Conservation (phyloP, 176 grass and related monocot genomes). For the Oryza meyeriana region DNA sequence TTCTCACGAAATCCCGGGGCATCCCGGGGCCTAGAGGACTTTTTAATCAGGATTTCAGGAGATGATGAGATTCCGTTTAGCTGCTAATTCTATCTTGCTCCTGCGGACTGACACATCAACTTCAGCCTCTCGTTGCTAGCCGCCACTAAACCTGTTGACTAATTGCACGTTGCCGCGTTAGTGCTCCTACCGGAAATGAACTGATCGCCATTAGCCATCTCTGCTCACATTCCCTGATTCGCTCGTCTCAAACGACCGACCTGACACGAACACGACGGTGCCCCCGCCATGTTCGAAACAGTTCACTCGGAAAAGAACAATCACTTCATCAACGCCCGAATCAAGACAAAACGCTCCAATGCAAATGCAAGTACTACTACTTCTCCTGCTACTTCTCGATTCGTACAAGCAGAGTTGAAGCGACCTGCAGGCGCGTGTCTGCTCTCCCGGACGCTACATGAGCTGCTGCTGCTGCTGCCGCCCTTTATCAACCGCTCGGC, state of each 20-base stretch:
- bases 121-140: neutral
- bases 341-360: neutral
- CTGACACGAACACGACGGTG: neutral
- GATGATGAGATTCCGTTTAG: neutral
- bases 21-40: constrained; percentile 8
- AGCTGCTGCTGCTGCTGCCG: neutral
- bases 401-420: neutral
- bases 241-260: neutral
- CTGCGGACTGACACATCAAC: constrained; percentile 8
- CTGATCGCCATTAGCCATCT: neutral
- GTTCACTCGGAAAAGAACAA: neutral
- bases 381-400: neutral
- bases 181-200: neutral
- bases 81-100: neutral
- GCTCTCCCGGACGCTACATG: neutral
- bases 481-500: neutral
- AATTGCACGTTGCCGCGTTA: neutral
- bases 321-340: neutral
- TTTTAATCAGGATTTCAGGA: constrained; percentile 37
- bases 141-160: neutral
- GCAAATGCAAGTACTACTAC: neutral
- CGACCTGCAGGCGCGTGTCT: neutral
- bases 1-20: constrained; percentile 14
- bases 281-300: neutral
- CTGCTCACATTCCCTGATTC: neutral